These are phyloP conservation scores for Quercus tomentella DNA, from an alignment of 331 rosid species.

Conservation along the genomic window DNA sequence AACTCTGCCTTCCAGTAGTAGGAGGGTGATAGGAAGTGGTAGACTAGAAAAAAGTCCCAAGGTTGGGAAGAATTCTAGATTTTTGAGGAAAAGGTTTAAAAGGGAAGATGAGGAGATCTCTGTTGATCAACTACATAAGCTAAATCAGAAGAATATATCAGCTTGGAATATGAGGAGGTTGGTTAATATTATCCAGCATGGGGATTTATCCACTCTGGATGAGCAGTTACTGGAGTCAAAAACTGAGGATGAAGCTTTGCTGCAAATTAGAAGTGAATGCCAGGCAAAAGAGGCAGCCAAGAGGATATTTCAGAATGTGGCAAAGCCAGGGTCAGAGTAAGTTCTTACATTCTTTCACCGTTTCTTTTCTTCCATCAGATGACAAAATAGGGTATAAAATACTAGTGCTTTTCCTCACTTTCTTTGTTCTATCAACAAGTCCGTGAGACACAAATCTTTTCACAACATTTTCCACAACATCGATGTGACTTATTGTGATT, in stretches of 20 bases:
- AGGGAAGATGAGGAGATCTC: conserved; percentile 56
- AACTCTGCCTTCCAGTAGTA: conserved; percentile 35
- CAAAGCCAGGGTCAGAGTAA: conserved; percentile 69
- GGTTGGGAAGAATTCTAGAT: background rate
- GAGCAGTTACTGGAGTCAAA: conserved; percentile 55
- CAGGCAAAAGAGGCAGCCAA: conserved; percentile 96
- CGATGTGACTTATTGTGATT: no score
- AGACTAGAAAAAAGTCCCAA: conserved; percentile 25
- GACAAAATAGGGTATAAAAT: background rate
- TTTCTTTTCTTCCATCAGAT: background rate
- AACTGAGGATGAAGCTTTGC: conserved; percentile 50
- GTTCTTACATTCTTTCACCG: conserved; percentile 10
- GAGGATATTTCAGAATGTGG: conserved; percentile 82
- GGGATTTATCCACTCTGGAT: conserved; percentile 74
- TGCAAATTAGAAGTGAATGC: conserved; percentile 71
- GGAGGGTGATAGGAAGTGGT: conserved; percentile 40
- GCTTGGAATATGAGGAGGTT: conserved; percentile 99
- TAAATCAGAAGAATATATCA: conserved; percentile 73
- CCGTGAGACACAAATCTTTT: no score
- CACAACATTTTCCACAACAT: no score
- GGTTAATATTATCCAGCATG: conserved; percentile 68
- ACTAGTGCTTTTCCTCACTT: background rate
- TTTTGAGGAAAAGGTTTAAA: conserved; percentile 45
- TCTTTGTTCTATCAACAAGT: background rate
- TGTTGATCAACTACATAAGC: conserved; percentile 71